These are phyloP conservation scores for Amanita rimosa DNA, from an alignment of 768 basidiomycete genomes.

Conservation along the genomic window DNA sequence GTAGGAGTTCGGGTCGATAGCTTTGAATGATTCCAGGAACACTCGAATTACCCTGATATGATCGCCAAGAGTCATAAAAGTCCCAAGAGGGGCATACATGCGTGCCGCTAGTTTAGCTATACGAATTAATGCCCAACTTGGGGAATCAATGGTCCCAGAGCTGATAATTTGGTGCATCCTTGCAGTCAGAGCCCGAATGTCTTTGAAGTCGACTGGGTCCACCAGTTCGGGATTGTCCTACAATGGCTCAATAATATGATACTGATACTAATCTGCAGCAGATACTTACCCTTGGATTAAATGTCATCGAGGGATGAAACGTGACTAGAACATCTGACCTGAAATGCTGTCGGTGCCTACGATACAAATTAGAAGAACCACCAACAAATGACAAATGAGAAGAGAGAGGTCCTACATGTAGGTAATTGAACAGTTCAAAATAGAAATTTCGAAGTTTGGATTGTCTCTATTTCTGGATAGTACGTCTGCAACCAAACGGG, in stretches of 20 bases:
- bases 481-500: conserved; percentile 71
- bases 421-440: conserved; percentile 72
- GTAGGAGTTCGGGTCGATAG: conserved; percentile 15
- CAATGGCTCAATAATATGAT: conserved; percentile 3
- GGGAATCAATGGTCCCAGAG: conserved; percentile 72
- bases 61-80: conserved; percentile 75
- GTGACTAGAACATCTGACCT: conserved; percentile 82
- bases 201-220: conserved; percentile 48
- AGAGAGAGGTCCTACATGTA: conserved; percentile 45
- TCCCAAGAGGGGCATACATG: conserved; percentile 84
- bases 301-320: conserved; percentile 60
- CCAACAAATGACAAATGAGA: conserved; percentile 4
- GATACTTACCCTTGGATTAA: conserved; percentile 45
- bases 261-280: background rate
- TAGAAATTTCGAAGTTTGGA: conserved; percentile 58
- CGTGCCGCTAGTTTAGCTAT: conserved; percentile 66
- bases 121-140: conserved; percentile 72
- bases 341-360: conserved; percentile 77
- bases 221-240: conserved; percentile 67
- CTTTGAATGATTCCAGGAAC: conserved; percentile 71
- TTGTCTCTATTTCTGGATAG: conserved; percentile 58
- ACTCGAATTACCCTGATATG: conserved; percentile 65
- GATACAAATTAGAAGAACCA: conserved; percentile 4
- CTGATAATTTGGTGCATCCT: conserved; percentile 60
- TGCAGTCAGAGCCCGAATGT: conserved; percentile 49